These are phyloP conservation scores for Russula foetens DNA, from an alignment of 768 basidiomycete species.

Conservation along the genomic window DNA sequence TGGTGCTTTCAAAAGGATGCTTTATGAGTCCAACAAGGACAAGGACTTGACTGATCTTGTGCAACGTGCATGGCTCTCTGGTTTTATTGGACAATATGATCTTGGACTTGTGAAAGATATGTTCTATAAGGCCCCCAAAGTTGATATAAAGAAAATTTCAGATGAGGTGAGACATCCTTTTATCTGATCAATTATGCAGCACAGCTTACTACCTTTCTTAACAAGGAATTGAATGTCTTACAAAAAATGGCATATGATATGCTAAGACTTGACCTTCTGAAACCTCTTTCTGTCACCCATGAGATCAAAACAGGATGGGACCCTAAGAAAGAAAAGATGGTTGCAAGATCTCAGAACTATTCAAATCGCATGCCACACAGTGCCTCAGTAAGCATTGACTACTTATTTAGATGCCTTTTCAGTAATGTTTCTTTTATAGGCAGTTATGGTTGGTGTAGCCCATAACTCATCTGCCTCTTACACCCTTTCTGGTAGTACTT, in stretches of 20 bases:
- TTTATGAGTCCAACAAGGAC: conserved; percentile 13
- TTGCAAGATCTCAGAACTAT: conserved; percentile 6
- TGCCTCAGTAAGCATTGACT: neutral
- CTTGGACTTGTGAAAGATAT: conserved; percentile 29
- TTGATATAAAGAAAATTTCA: conserved; percentile 36
- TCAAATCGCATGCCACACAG: neutral
- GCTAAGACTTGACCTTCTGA: conserved; percentile 5
- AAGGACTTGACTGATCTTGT: conserved; percentile 17
- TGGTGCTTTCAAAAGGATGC: conserved; percentile 16
- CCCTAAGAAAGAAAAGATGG: conserved; percentile 6
- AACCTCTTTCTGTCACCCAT: conserved; percentile 3
- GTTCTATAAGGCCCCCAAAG: conserved; percentile 35
- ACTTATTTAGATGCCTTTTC: no score
- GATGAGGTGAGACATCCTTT: conserved; percentile 27
- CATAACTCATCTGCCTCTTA: conserved; percentile 23
- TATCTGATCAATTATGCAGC: neutral
- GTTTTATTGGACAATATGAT: conserved; percentile 33
- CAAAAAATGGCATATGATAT: conserved; percentile 12
- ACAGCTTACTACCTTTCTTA: neutral
- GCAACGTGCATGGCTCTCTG: conserved; percentile 26
- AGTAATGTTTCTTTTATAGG: neutral
- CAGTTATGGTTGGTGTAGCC: conserved; percentile 21
- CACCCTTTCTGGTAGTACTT: conserved; percentile 21
- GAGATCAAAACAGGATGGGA: conserved; percentile 8
- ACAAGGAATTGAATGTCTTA: conserved; percentile 4